Conservation (phyloP, 2,329 filamentous ascomycete genomes). For the Fusarium sp. region DNA sequence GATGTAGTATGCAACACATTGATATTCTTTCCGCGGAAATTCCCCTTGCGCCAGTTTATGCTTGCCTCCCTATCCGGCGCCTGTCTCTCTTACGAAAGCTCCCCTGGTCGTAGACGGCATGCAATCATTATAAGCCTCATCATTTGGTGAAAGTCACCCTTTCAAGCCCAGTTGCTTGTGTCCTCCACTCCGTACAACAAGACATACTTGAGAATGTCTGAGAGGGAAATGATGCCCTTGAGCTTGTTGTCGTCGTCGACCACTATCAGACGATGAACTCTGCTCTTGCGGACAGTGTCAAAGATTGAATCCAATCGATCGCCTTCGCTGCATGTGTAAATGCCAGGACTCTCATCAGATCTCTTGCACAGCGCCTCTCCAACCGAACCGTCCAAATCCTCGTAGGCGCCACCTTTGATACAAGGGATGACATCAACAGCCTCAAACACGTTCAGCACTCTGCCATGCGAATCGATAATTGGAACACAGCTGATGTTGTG, state of each 20-base stretch:
- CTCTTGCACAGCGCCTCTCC: slow-evolving; percentile 90
- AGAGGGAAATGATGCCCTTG: slow-evolving; percentile 90
- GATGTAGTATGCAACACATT: slow-evolving; percentile 43
- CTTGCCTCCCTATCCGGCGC: slow-evolving; percentile 31
- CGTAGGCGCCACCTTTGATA: slow-evolving; percentile 93
- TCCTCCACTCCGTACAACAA: slow-evolving; percentile 82
- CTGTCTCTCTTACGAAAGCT: slow-evolving; percentile 17
- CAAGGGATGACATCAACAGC: slow-evolving; percentile 96
- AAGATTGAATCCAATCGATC: slow-evolving; percentile 96
- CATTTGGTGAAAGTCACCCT: slow-evolving; percentile 9
- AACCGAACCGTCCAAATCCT: slow-evolving; percentile 86
- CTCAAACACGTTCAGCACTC: slow-evolving; percentile 95
- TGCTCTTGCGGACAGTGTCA: slow-evolving; percentile 93
- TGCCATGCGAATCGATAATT: slow-evolving; percentile 81
- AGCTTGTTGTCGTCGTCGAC: slow-evolving; percentile 90
- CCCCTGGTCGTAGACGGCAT: slow-evolving; percentile 36
- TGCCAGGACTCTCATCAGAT: slow-evolving; percentile 91
- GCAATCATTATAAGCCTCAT: slow-evolving; percentile 45
- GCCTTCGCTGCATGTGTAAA: slow-evolving; percentile 93
- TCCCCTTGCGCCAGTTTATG: slow-evolving; percentile 46
- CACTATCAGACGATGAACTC: slow-evolving; percentile 92
- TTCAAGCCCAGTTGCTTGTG: slow-evolving; percentile 41
- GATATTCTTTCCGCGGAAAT: slow-evolving; percentile 41
- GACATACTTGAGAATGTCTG: slow-evolving; percentile 96
- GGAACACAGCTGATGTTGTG: slow-evolving; percentile 95